Percentiles rank a stretch among this genome's conserved stretches.
Conservation (phyloP, 805 yeast species). For the Myxozyma geophila region DNA sequence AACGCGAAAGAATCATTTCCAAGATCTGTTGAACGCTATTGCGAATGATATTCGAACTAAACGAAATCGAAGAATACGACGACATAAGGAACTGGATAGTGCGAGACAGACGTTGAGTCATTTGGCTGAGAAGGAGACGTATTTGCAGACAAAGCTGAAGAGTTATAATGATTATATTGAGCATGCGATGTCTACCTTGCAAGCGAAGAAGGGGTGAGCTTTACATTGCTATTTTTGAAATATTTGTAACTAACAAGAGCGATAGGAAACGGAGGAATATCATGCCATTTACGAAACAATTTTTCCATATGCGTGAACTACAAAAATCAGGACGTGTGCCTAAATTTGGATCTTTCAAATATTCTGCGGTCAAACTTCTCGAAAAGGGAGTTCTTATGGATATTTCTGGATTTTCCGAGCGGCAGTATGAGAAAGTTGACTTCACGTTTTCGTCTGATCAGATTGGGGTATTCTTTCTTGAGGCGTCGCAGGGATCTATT, state of each 20-base stretch:
- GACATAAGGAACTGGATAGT: slow-evolving; percentile 53
- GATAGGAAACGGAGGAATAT: slow-evolving; percentile 40
- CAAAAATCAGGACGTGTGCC: slow-evolving; percentile 63
- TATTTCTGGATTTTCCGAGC: slow-evolving; percentile 55
- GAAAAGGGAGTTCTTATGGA: slow-evolving; percentile 72
- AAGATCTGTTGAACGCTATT: slow-evolving; percentile 77
- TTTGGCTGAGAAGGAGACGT: slow-evolving; percentile 53
- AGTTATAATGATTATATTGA: slow-evolving; percentile 56
- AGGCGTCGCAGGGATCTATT: slow-evolving; percentile 67
- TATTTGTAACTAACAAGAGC: neutral
- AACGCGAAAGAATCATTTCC: slow-evolving; percentile 72
- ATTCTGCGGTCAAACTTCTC: slow-evolving; percentile 71
- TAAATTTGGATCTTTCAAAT: slow-evolving; percentile 75
- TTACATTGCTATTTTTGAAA: slow-evolving; percentile 20
- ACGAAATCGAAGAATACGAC: slow-evolving; percentile 54
- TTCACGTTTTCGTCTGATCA: slow-evolving; percentile 77
- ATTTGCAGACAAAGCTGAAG: slow-evolving; percentile 50
- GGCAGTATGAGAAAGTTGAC: slow-evolving; percentile 65
- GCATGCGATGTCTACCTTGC: slow-evolving; percentile 56
- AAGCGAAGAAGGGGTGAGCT: slow-evolving; percentile 47
- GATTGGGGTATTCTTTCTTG: slow-evolving; percentile 72
- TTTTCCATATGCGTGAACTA: slow-evolving; percentile 72
- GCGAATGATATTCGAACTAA: slow-evolving; percentile 75
- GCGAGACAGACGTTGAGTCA: slow-evolving; percentile 53
- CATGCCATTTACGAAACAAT: slow-evolving; percentile 69